Evolutionary conservation across 257 asterid species (phyloP).

Genomic region (Datura wrightii): DNA sequence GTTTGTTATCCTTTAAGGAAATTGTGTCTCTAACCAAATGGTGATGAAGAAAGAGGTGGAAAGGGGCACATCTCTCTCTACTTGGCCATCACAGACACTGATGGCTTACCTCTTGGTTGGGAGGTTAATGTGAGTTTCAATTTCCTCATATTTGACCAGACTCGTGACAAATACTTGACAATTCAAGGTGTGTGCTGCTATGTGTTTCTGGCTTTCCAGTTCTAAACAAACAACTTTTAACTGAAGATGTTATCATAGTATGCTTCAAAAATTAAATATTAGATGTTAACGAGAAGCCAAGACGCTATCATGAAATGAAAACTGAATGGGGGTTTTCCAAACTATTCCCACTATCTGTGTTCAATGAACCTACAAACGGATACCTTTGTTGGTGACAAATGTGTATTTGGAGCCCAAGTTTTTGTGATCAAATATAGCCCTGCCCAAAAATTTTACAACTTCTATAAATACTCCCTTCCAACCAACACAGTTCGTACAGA

Average conservation of each 20-base stretch:
- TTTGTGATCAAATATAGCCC: not conserved
- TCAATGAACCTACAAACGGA: constrained; percentile 15
- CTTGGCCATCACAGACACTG: constrained; percentile 22
- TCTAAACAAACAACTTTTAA: not conserved
- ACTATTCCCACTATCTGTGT: not conserved
- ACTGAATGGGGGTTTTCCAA: constrained; percentile 16
- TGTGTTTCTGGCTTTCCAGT: not conserved
- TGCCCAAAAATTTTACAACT: not conserved
- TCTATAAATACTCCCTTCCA: not conserved
- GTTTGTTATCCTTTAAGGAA: not conserved
- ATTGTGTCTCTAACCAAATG: constrained; percentile 30
- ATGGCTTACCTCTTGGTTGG: constrained; percentile 29
- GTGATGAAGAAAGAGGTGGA: constrained; percentile 4
- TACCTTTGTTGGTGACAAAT: constrained; percentile 32
- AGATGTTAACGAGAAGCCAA: not conserved
- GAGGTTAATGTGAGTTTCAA: constrained; percentile 20
- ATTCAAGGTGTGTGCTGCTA: constrained; percentile 11
- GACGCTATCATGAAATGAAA: constrained; percentile 1
- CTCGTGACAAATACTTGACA: constrained; percentile 24
- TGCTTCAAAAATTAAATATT: not conserved
- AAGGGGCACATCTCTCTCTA: constrained; percentile 28
- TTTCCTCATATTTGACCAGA: constrained; percentile 24
- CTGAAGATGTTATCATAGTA: no score
- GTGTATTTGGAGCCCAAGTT: constrained; percentile 33
- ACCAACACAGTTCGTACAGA: no score